Percentiles rank a stretch among this genome's conserved stretches.
phyloP scores from a whole-genome alignment of 129 eudicot genomes.

The Flaveria trinervia region DNA sequence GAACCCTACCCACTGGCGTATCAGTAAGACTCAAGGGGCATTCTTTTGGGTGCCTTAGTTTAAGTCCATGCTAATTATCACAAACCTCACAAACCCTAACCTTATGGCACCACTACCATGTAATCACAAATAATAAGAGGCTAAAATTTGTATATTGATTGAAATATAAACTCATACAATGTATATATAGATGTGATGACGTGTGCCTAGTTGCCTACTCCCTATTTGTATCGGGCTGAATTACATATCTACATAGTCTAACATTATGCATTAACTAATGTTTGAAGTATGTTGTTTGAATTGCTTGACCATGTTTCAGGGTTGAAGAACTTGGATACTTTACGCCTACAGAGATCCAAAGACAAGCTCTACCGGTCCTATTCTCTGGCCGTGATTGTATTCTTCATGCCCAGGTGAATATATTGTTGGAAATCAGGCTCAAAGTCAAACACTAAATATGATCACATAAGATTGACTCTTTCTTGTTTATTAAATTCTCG shows the following conservation, averaged over 20 bases:
- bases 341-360: slow-evolving; percentile 76
- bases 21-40: background rate
- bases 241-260: background rate
- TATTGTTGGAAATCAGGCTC: background rate
- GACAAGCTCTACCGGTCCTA: slow-evolving; percentile 75
- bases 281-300: background rate
- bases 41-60: background rate
- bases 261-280: background rate
- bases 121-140: background rate
- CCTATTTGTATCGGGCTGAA: background rate
- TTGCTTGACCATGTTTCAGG: slow-evolving; percentile 47
- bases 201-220: background rate
- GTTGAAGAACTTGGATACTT: slow-evolving; percentile 72
- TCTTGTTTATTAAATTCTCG: too few relatives aligned
- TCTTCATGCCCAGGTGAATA: slow-evolving; percentile 93
- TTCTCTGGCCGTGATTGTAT: slow-evolving; percentile 83
- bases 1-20: too few relatives aligned
- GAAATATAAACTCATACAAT: background rate
- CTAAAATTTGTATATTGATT: background rate
- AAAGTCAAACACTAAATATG: background rate
- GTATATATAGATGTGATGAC: background rate
- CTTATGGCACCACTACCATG: background rate
- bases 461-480: too few relatives aligned
- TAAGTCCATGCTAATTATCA: background rate
- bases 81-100: background rate